Evolutionary conservation across 257 asterid genomes (phyloP), one percentile per base, ranked within the genome.

Genomic region (Striga asiatica): DNA sequence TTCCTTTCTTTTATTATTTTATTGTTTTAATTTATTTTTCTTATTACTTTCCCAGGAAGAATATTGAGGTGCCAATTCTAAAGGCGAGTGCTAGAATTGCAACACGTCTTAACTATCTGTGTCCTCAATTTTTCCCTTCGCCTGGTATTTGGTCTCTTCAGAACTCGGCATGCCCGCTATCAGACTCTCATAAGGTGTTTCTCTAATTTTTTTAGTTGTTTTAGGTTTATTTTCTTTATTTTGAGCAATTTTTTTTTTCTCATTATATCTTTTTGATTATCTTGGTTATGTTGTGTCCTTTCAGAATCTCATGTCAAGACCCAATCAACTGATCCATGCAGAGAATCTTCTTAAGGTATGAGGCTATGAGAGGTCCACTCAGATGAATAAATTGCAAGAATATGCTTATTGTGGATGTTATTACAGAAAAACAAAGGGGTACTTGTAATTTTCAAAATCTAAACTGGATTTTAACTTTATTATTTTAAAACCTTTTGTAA

Each of bases 331-430:
- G 52, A 58, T 82, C 65, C 75, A 80, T 5, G 98, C 98, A 4
- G 91, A 88, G 78, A 91, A 92, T 81, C 98, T 92, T 75, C 93
- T 92, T 58, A 92, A 84, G 98, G 96, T 91, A 74, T 34, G 4
- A 9, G 9, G 9, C 12, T 34, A 8, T 34, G 9, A 32, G 9
- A 34, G 12, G 7, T 34, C 1, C 4, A 34, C 9, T 9, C 41
- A 34, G 12, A 14, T 10, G 9, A 34, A 14, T 9, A 7, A 34
- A 34, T 34, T 9, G 41, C 2, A 3, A 9, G 12, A 34, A 34
- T 34, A 9, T 10, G 41, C 13, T 12, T 14, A 8, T 1, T 34
- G 41, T 8, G 41, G 2, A 35, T 35, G 13, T 4, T 18, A 58
- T 32, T 7, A 6, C 12, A 43, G 8, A 17, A 11, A 2, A 2